These are phyloP conservation scores for Hericium erinaceus DNA, from an alignment of 768 basidiomycete species.

Conservation along the genomic window DNA sequence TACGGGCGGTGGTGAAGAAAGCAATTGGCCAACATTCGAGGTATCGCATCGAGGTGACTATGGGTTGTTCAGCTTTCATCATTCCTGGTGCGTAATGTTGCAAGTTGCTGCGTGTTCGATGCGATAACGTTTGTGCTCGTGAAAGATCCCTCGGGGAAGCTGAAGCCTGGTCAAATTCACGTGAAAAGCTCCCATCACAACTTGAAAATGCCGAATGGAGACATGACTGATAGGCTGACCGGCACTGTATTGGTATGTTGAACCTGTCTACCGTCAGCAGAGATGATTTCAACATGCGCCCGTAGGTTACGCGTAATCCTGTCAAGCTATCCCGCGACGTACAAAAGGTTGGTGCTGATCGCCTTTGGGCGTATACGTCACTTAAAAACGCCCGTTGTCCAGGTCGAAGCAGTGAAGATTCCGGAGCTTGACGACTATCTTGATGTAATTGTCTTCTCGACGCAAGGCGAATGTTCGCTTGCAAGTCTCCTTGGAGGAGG, in stretches of 20 bases:
- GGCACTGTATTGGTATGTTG: slow-evolving; percentile 48
- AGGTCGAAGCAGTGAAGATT: slow-evolving; percentile 51
- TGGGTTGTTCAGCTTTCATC: slow-evolving; percentile 53
- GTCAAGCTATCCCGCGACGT: slow-evolving; percentile 63
- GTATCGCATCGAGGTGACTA: slow-evolving; percentile 42
- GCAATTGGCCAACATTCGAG: slow-evolving; percentile 33
- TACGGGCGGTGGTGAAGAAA: slow-evolving; percentile 37
- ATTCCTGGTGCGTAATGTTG: slow-evolving; percentile 36
- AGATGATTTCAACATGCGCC: too few species aligned
- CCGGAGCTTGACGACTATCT: slow-evolving; percentile 36
- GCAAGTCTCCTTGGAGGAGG: slow-evolving; percentile 60
- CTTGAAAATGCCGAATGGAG: slow-evolving; percentile 33
- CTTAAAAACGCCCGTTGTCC: not conserved
- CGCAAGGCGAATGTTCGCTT: slow-evolving; percentile 33
- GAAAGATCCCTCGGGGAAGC: slow-evolving; percentile 42
- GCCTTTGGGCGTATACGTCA: not conserved
- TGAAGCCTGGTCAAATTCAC: slow-evolving; percentile 48
- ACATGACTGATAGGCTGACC: slow-evolving; percentile 37
- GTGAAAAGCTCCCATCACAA: slow-evolving; percentile 39
- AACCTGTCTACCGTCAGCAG: too few species aligned
- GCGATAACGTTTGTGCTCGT: too few species aligned
- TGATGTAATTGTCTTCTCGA: slow-evolving; percentile 45
- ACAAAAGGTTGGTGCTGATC: slow-evolving; percentile 38
- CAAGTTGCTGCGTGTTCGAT: too few species aligned
- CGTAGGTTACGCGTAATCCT: slow-evolving; percentile 53